phyloP scores from a whole-genome alignment of 2,329 filamentous ascomycete species.

The Pseudogymnoascus sp. region DNA sequence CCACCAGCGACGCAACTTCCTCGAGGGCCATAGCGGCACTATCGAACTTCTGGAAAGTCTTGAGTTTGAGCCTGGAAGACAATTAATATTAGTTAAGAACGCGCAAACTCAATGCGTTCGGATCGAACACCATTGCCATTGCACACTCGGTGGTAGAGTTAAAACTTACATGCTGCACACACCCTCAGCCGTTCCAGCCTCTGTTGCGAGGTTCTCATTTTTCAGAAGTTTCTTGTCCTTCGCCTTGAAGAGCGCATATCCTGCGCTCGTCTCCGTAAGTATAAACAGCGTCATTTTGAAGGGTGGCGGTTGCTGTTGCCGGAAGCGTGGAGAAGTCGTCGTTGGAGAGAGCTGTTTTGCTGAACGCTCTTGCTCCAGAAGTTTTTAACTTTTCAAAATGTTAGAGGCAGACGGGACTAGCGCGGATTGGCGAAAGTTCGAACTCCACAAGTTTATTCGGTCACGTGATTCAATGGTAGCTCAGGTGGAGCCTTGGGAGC shows the following conservation, averaged over 20 bases:
- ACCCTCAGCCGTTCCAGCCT: slow-evolving; percentile 73
- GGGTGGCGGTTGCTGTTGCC: slow-evolving; percentile 14
- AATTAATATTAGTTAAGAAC: background rate
- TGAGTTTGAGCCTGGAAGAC: slow-evolving; percentile 70
- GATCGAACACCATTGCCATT: slow-evolving; percentile 4
- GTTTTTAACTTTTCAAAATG: slow-evolving; percentile 14
- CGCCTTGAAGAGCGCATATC: slow-evolving; percentile 97
- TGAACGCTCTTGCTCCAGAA: slow-evolving; percentile 9
- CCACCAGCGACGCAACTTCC: slow-evolving; percentile 80
- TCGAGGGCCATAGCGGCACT: slow-evolving; percentile 84
- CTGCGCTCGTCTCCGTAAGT: slow-evolving; percentile 88
- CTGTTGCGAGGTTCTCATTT: slow-evolving; percentile 68
- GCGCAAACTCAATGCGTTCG: background rate
- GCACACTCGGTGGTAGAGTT: background rate
- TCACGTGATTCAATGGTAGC: background rate
- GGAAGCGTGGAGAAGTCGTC: slow-evolving; percentile 9
- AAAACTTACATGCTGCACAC: slow-evolving; percentile 74
- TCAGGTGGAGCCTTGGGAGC: slow-evolving; percentile 10
- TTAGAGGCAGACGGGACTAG: slow-evolving; percentile 6
- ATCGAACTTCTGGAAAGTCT: slow-evolving; percentile 96
- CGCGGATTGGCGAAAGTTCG: slow-evolving; percentile 9
- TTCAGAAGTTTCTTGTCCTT: slow-evolving; percentile 98
- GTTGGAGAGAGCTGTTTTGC: slow-evolving; percentile 10
- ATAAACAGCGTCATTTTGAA: slow-evolving; percentile 80
- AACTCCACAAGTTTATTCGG: background rate